Percentiles rank a stretch among this genome's conserved stretches.
These are phyloP conservation scores for Paracorniculantispora psalliotae DNA, from an alignment of 2,329 filamentous ascomycete genomes.

Conservation along the genomic window DNA sequence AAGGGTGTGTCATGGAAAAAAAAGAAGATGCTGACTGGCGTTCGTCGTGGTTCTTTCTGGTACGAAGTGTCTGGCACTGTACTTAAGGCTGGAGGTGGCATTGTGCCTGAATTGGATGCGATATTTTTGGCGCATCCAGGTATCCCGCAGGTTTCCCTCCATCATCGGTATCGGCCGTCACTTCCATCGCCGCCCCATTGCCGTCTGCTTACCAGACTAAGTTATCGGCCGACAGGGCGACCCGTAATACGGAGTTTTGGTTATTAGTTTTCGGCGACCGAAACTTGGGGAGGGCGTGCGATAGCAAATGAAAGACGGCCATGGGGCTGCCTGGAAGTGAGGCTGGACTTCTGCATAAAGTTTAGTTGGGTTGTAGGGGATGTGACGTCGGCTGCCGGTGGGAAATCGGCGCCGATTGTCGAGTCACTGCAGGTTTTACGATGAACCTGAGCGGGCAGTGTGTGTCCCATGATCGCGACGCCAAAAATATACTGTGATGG, in stretches of 20 bases:
- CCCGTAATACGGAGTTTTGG: not conserved
- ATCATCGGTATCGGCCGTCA: not conserved
- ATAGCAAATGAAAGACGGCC: not conserved
- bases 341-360: not conserved
- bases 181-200: slow-evolving; percentile 5
- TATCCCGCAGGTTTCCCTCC: not conserved
- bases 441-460: no score
- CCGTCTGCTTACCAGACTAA: not conserved
- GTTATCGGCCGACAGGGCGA: not conserved
- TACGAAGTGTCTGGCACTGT: not conserved
- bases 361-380: not conserved
- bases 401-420: slow-evolving; percentile 8
- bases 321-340: not conserved
- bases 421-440: not conserved
- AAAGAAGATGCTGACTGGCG: not conserved
- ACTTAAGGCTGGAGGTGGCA: not conserved
- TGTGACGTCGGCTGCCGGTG: slow-evolving; percentile 4
- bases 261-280: not conserved
- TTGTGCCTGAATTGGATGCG: slow-evolving; percentile 1
- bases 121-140: slow-evolving; percentile 1
- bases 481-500: no score
- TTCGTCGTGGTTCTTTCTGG: not conserved
- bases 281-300: not conserved
- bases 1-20: not conserved
- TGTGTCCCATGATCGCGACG: no score